These are phyloP conservation scores for Fusarium nodosum DNA, from an alignment of 2,329 filamentous ascomycete genomes.

Conservation along the genomic window DNA sequence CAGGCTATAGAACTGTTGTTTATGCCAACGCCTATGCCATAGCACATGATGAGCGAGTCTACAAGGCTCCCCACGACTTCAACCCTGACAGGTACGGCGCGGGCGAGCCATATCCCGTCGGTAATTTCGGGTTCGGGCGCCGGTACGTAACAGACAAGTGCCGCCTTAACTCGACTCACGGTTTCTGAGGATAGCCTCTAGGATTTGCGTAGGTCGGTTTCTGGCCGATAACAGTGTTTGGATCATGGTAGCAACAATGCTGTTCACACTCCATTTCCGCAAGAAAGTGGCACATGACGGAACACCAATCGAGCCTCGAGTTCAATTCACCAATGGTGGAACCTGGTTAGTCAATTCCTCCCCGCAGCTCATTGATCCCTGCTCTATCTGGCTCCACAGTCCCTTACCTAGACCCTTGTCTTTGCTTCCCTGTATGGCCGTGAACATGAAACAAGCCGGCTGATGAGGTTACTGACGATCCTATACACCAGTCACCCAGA, in stretches of 20 bases:
- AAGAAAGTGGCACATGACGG: conserved; percentile 47
- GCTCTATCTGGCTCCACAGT: conserved; percentile 1
- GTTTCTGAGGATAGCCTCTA: conserved; percentile 10
- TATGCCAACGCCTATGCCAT: conserved; percentile 61
- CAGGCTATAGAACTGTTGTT: conserved; percentile 53
- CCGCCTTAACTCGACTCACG: background rate
- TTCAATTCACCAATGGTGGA: conserved; percentile 52
- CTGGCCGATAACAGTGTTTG: conserved; percentile 55
- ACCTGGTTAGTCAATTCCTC: conserved; percentile 50
- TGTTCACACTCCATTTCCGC: conserved; percentile 49
- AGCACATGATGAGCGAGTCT: conserved; percentile 58
- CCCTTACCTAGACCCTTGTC: background rate
- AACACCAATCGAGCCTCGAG: conserved; percentile 48
- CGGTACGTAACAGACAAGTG: conserved; percentile 38
- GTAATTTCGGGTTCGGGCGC: conserved; percentile 54
- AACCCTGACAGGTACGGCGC: conserved; percentile 62
- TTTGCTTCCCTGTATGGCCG: background rate
- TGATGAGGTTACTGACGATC: conserved; percentile 11
- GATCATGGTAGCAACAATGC: conserved; percentile 55
- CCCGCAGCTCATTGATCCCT: conserved; percentile 1
- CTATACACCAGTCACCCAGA: conserved; percentile 49
- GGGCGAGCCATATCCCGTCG: conserved; percentile 60
- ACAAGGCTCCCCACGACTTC: conserved; percentile 59
- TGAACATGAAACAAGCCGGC: background rate
- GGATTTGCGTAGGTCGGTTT: conserved; percentile 53